Evolutionary conservation across 176 grass and related monocot genomes (phyloP).

Genomic region (Carex myosuroides): DNA sequence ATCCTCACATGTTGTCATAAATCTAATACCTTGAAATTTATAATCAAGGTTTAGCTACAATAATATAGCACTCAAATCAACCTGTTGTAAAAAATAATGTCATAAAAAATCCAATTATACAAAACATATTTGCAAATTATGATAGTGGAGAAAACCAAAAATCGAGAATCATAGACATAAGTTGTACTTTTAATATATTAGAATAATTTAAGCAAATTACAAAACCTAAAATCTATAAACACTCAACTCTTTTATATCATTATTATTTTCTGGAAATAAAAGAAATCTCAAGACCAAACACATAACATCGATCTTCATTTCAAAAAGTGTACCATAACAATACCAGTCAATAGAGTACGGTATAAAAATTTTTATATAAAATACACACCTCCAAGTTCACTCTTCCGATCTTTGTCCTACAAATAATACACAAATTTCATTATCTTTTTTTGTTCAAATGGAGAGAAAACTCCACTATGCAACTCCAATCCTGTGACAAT

Average conservation of each 20-base stretch:
- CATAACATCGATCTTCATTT: no score
- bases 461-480: constrained; percentile 31
- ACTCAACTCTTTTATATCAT: background rate
- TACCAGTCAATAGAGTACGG: background rate
- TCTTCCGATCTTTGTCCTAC: constrained; percentile 18
- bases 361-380: background rate
- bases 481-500: constrained; percentile 35
- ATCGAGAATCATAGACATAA: no score
- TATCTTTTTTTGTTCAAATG: constrained; percentile 26
- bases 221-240: background rate
- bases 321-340: background rate
- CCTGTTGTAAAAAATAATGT: no score
- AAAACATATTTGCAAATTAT: no score
- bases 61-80: no score
- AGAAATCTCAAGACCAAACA: background rate
- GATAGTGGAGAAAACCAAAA: no score
- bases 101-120: no score
- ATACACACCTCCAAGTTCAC: constrained; percentile 34
- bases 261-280: background rate
- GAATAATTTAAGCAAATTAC: no score
- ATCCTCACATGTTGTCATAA: no score
- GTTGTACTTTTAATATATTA: no score
- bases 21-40: no score
- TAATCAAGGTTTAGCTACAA: no score
- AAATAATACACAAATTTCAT: constrained; percentile 23